Base-by-base conservation (phyloP, 331 rosid species). In the Erythrophleum ivorense region DNA sequence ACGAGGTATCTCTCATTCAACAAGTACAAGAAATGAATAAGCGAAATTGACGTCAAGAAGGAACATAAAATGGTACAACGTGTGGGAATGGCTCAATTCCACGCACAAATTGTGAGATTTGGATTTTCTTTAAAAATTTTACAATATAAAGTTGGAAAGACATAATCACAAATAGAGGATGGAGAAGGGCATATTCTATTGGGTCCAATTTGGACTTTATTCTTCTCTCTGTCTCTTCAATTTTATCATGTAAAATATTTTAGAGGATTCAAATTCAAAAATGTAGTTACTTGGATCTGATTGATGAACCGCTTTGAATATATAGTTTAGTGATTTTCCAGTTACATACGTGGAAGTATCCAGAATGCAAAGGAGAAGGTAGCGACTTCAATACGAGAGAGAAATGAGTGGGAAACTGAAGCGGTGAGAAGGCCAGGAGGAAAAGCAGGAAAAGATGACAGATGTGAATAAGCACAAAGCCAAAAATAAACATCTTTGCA, bases 371-470 rank as follows among this genome's bases (percentile, higher is more conserved):
- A 15, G 77, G 3, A 80, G 48, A n/a, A 50, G 73, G 50, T 71
- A 71, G 85, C 19, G 67, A 76, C 41, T 70, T 87, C 72, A 88
- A 72, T 78, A 69, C 9, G 86, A 76, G 80, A 71, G 89, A 76
- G 83, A 82, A 80, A 81, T 3, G 85, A 75, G 76, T 50, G 86
- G 57, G 76, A 83, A 77, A 80, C 75, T 53, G 49, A 43, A 68
- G 85, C 88, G 79, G 85, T 75, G 75, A 64, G 69, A 59, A 76
- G 78, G 78, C 9, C 7, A 82, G 71, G 43, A 50, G 57, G 57
- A 24, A 81, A 80, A 72, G 74, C 16, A 33, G 84, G 82, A 80
- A 63, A 83, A 31, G 81, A 80, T 40, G 87, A 80, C 90, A 83
- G 73, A 75, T 86, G 87, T 81, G 82, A 78, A 83, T 41, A 16